phyloP scores from a whole-genome alignment of 176 grass and related monocot genomes.

The Musa itinerans region DNA sequence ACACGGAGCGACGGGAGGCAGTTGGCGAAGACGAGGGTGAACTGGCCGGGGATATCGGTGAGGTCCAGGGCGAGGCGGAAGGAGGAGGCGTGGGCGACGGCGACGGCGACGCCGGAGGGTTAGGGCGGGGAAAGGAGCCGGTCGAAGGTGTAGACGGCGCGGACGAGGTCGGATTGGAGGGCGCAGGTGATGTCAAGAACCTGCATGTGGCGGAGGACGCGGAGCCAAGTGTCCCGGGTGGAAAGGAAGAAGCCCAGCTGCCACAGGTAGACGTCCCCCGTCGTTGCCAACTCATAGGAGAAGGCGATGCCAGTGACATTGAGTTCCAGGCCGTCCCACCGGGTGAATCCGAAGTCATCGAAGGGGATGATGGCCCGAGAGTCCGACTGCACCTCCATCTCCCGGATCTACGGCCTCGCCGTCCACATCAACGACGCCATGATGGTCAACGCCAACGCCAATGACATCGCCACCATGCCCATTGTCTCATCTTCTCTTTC shows the following conservation, averaged over 20 bases:
- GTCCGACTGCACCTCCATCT: slow-evolving; percentile 8
- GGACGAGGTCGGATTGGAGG: slow-evolving; percentile 11
- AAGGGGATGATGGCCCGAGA: slow-evolving; percentile 3
- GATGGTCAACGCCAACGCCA: neutral
- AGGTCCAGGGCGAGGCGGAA: neutral
- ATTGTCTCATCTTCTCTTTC: too few relatives aligned
- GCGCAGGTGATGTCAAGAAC: slow-evolving; percentile 9
- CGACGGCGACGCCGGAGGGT: neutral
- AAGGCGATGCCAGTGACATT: slow-evolving; percentile 4
- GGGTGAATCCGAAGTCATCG: slow-evolving; percentile 15
- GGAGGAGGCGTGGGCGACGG: slow-evolving; percentile 2
- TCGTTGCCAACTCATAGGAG: neutral
- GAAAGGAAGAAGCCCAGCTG: slow-evolving; percentile 8
- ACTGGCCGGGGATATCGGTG: slow-evolving; percentile 4
- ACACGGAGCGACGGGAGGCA: neutral
- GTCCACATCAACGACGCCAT: neutral
- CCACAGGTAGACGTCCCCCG: neutral
- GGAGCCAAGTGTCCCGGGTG: slow-evolving; percentile 1
- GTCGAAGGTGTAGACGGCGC: slow-evolving; percentile 7
- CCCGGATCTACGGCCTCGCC: slow-evolving; percentile 1
- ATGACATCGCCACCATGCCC: neutral
- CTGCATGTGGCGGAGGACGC: slow-evolving; percentile 4
- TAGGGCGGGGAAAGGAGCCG: neutral
- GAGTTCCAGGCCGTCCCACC: neutral
- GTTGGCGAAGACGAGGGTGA: slow-evolving; percentile 13